Evolutionary conservation across 2,329 filamentous ascomycete genomes (phyloP).

Genomic region (Alternaria triticimaculans): DNA sequence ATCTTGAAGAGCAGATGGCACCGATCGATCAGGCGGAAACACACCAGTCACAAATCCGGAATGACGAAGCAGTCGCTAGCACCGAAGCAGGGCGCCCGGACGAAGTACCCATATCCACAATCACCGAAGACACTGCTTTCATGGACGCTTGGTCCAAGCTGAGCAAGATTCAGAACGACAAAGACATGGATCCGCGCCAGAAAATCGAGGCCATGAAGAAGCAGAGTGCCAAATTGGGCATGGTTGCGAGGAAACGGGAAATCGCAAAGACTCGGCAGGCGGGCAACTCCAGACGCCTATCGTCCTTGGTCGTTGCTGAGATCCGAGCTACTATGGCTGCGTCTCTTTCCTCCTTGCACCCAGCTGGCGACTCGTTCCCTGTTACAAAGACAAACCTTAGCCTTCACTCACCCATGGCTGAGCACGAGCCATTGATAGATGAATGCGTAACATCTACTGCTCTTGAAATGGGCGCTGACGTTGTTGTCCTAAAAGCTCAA

Average conservation of each 20-base stretch:
- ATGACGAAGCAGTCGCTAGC: conserved; percentile 9
- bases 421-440: conserved; percentile 63
- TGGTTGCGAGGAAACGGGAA: conserved; percentile 17
- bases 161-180: conserved; percentile 17
- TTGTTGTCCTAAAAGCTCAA: conserved; percentile 72
- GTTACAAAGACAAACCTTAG: conserved; percentile 63
- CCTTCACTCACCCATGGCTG: conserved; percentile 65
- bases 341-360: conserved; percentile 50
- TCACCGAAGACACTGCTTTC: conserved; percentile 7
- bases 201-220: conserved; percentile 19
- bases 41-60: conserved; percentile 1
- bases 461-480: conserved; percentile 66
- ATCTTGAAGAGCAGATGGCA: conserved; percentile 22
- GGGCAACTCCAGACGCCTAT: conserved; percentile 23
- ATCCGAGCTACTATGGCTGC: conserved; percentile 59
- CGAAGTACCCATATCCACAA: neutral
- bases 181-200: conserved; percentile 9
- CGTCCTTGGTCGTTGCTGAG: conserved; percentile 48
- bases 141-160: conserved; percentile 13
- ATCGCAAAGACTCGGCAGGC: conserved; percentile 19
- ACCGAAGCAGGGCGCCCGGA: conserved; percentile 4
- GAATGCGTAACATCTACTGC: conserved; percentile 70
- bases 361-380: conserved; percentile 54
- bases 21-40: conserved; percentile 5
- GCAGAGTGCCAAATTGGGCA: conserved; percentile 20